These are phyloP conservation scores for Pholiota adiposa DNA, from an alignment of 1,284 basidiomycete genomes.

Conservation along the genomic window DNA sequence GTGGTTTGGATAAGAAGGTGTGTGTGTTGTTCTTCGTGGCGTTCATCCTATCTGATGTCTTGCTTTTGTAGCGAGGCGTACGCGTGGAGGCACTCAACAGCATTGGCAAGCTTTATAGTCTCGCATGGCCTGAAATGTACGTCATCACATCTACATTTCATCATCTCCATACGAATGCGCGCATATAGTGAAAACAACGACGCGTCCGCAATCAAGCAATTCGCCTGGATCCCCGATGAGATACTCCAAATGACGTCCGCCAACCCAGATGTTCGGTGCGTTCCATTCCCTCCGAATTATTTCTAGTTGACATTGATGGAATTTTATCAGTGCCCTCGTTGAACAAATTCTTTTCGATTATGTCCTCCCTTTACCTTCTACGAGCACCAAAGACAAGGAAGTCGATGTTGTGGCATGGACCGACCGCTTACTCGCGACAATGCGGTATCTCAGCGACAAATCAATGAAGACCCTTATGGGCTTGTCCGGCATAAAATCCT, in stretches of 20 bases:
- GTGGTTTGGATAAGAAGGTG: slow-evolving; percentile 89
- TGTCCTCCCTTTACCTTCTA: slow-evolving; percentile 79
- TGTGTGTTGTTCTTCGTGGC: slow-evolving; percentile 7
- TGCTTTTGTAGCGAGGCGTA: slow-evolving; percentile 48
- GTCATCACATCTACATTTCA: slow-evolving; percentile 31
- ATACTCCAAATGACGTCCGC: slow-evolving; percentile 62
- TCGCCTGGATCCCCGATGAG: slow-evolving; percentile 92
- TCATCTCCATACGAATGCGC: slow-evolving; percentile 9
- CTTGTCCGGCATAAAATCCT: slow-evolving; percentile 64
- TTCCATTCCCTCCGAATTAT: not conserved
- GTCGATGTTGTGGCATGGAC: slow-evolving; percentile 85
- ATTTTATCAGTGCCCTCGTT: slow-evolving; percentile 49
- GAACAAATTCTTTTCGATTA: slow-evolving; percentile 73
- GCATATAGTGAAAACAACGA: slow-evolving; percentile 78
- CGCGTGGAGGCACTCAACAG: slow-evolving; percentile 82
- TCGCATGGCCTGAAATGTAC: slow-evolving; percentile 91
- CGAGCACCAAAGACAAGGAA: slow-evolving; percentile 57
- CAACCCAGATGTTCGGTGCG: slow-evolving; percentile 63
- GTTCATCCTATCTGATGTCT: not conserved
- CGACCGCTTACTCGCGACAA: slow-evolving; percentile 78
- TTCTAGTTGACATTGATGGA: not conserved
- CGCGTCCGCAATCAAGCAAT: slow-evolving; percentile 74
- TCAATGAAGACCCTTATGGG: slow-evolving; percentile 60
- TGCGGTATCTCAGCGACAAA: slow-evolving; percentile 71
- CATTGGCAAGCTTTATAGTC: slow-evolving; percentile 79